These are phyloP conservation scores for Kodamaea derodonti DNA, from an alignment of 1,139 yeast genomes.

Conservation along the genomic window DNA sequence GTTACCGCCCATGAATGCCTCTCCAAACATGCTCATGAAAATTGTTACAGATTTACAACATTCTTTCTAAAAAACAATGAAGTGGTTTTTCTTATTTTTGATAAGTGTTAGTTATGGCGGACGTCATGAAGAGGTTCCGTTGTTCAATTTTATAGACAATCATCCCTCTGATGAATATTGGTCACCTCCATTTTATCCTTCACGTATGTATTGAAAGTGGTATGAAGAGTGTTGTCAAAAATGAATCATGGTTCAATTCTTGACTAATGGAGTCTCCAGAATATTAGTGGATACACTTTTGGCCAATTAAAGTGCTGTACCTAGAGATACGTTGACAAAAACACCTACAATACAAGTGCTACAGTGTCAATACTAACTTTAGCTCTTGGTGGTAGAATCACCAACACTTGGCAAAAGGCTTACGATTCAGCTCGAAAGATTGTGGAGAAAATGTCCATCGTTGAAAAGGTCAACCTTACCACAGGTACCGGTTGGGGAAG, in stretches of 20 bases:
- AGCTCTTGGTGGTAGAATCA: constrained; percentile 43
- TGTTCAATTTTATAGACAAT: constrained; percentile 21
- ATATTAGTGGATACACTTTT: no score
- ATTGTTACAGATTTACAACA: no score
- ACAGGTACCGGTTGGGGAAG: constrained; percentile 67
- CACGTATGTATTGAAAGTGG: constrained; percentile 36
- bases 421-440: constrained; percentile 52
- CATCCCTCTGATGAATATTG: constrained; percentile 24
- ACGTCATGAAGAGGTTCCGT: constrained; percentile 32
- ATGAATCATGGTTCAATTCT: no score
- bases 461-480: constrained; percentile 60
- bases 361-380: constrained; percentile 9
- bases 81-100: background rate
- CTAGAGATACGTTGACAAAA: no score
- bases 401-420: constrained; percentile 53
- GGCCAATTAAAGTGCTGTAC: no score
- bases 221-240: no score
- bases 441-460: constrained; percentile 50
- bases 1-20: no score
- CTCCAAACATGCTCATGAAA: no score
- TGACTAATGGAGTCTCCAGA: no score
- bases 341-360: no score
- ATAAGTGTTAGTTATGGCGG: constrained; percentile 16
- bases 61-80: no score
- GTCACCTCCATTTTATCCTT: constrained; percentile 31